Percentiles rank a stretch among this genome's conserved stretches.
phyloP scores from a whole-genome alignment of 2,329 filamentous ascomycete genomes.

The Fusarium globosum region DNA sequence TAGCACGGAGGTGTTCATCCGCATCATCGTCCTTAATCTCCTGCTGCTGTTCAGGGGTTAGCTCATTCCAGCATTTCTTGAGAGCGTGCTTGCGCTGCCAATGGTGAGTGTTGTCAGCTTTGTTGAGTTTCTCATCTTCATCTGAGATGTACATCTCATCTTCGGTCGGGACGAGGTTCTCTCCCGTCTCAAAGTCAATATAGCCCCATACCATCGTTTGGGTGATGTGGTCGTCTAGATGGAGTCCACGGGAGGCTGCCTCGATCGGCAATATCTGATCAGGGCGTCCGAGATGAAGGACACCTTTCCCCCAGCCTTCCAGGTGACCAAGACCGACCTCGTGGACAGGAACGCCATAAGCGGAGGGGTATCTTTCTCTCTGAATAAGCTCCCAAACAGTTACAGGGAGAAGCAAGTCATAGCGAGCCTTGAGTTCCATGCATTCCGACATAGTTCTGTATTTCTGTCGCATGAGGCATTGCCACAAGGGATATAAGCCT shows the following conservation, averaged over 20 bases:
- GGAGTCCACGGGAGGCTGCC: conserved; percentile 60
- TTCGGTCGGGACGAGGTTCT: conserved; percentile 61
- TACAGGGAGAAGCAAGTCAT: conserved; percentile 61
- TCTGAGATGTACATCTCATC: conserved; percentile 65
- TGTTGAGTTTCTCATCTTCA: conserved; percentile 51
- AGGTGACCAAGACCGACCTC: conserved; percentile 64
- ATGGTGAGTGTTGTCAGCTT: conserved; percentile 50
- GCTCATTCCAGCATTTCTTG: conserved; percentile 57
- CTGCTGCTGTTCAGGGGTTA: conserved; percentile 52
- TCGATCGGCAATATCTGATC: conserved; percentile 71
- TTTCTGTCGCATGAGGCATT: conserved; percentile 67
- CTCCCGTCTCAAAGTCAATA: conserved; percentile 63
- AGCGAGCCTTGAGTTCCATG: conserved; percentile 67
- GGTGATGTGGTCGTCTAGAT: conserved; percentile 64
- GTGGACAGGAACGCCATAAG: conserved; percentile 63
- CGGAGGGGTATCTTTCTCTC: conserved; percentile 33
- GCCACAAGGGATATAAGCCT: conserved; percentile 65
- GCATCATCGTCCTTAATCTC: conserved; percentile 53
- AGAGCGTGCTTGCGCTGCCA: conserved; percentile 59
- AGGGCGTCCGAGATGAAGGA: conserved; percentile 60
- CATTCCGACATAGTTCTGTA: conserved; percentile 63
- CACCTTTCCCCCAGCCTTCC: conserved; percentile 67
- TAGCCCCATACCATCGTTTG: conserved; percentile 73
- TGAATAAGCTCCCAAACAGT: conserved; percentile 37
- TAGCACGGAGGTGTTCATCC: conserved; percentile 50